These are phyloP conservation scores for Dillenia suffruticosa DNA, from an alignment of 164 flowering plant genomes.

Conservation along the genomic window DNA sequence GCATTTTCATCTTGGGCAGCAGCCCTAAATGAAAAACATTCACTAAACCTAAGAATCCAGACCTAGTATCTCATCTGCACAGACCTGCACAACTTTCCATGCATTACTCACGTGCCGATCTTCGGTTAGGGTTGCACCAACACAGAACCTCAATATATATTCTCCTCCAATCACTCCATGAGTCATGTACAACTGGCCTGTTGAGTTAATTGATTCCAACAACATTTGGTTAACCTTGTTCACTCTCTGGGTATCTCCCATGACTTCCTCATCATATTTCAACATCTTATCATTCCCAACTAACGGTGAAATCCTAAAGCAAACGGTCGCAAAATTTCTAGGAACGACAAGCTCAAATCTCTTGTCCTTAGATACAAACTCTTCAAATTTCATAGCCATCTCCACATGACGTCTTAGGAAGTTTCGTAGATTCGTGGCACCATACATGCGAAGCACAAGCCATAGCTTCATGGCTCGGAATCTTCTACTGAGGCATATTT, in stretches of 20 bases:
- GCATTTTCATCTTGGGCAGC: too few species aligned
- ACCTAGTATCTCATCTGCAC: slow-evolving; percentile 15
- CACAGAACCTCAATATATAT: slow-evolving; percentile 27
- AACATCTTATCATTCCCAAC: not conserved
- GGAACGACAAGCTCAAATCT: slow-evolving; percentile 64
- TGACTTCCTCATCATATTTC: slow-evolving; percentile 1
- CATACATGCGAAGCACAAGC: slow-evolving; percentile 63
- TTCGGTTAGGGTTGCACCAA: slow-evolving; percentile 33
- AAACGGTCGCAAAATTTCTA: slow-evolving; percentile 47
- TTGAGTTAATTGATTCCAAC: slow-evolving; percentile 35
- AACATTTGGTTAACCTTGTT: slow-evolving; percentile 33
- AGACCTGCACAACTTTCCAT: slow-evolving; percentile 32
- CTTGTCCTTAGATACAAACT: slow-evolving; percentile 33
- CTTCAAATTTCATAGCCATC: slow-evolving; percentile 59
- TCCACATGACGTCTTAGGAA: slow-evolving; percentile 44
- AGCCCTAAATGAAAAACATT: too few species aligned
- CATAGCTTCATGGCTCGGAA: slow-evolving; percentile 64
- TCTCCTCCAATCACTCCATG: slow-evolving; percentile 33
- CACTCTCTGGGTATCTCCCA: slow-evolving; percentile 2
- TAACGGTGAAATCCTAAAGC: slow-evolving; percentile 37
- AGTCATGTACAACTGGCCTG: slow-evolving; percentile 44
- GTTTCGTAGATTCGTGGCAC: slow-evolving; percentile 38
- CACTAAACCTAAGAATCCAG: too few species aligned
- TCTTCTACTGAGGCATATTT: slow-evolving; percentile 49
- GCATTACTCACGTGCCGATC: slow-evolving; percentile 24